Base-by-base conservation (phyloP, 75 land plant species). In the Picea sitchensis region DNA sequence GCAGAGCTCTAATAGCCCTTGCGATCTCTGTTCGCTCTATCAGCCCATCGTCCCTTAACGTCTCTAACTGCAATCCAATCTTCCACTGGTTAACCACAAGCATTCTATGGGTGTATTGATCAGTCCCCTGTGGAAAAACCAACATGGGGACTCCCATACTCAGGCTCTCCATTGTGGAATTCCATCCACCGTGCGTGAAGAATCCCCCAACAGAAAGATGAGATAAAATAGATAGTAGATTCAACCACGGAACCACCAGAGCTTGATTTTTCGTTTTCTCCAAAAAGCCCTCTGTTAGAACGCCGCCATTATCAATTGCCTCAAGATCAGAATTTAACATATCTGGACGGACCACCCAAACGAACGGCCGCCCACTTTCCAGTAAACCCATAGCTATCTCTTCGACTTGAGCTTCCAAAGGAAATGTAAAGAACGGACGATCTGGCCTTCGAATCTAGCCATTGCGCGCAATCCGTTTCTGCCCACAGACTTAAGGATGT, bases 101-200 rank as follows among this genome's bases (percentile, higher is more conserved):
- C 79, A 74, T 78, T 74, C 47, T n/a, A 11, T 76, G 51, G 30
- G 71, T 77, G 17, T 58, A 54, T n/a, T 83, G 81, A 14, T 83
- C 84, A 1, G 57, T 44, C 72, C 65, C 72, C 54, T 58, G 77
- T 8, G 81, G 84, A 11, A 17, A 83, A 14, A 58, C 84, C 44
- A 83, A 65, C 64, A 79, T 57, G 38, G 84, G 84, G 30, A 79
- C 81, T 0, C 84, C 84, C 12, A 76, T 47, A 2, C 56, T 36
- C 3, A 83, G 5, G 15, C 76, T 61, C 51, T 83, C 84, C 56
- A 75, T 5, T 14, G 67, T 62, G 4, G 81, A 83, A 75, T 79
- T 83, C 84, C 84, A 83, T 0, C 81, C 84, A 3, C 84, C 73
- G 44, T 83, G 84, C 6, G 72, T 79, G 5, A 83, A n/a, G 61